phyloP scores from a whole-genome alignment of 768 basidiomycete genomes.

The Mycena polygramma region DNA sequence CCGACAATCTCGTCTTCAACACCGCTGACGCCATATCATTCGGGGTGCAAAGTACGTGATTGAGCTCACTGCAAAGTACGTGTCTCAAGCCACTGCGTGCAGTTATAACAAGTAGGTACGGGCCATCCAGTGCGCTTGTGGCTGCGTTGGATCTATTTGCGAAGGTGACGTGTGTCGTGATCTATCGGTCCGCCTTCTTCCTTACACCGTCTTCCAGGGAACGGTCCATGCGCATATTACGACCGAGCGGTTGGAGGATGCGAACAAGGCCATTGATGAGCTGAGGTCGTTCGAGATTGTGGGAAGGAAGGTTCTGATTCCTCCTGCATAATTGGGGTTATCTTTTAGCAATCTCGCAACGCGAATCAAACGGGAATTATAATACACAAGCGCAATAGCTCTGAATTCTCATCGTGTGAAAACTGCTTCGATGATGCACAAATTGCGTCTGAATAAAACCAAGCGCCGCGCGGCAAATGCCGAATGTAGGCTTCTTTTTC shows the following conservation, averaged over 20 bases:
- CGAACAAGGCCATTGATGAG: slow-evolving; percentile 29
- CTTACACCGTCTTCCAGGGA: slow-evolving; percentile 1
- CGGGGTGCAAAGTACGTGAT: slow-evolving; percentile 26
- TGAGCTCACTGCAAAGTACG: background rate
- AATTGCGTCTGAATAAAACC: no score
- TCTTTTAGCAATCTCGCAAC: no score
- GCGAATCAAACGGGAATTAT: no score
- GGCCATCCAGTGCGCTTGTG: slow-evolving; percentile 8
- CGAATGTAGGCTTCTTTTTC: no score
- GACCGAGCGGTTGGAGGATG: slow-evolving; percentile 22
- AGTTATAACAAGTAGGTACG: slow-evolving; percentile 24
- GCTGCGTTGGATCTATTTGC: slow-evolving; percentile 33
- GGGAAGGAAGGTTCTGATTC: slow-evolving; percentile 25
- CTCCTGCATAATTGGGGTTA: no score
- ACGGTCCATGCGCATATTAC: slow-evolving; percentile 7
- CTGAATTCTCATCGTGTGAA: no score
- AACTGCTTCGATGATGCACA: no score
- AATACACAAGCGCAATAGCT: no score
- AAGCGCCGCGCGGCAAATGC: no score
- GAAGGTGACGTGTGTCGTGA: background rate
- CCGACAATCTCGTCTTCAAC: slow-evolving; percentile 29
- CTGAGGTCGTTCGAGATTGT: slow-evolving; percentile 21
- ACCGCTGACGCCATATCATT: slow-evolving; percentile 6
- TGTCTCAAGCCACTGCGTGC: background rate
- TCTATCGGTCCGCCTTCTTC: background rate